Base-by-base conservation (phyloP, 345 rosid species). In the Gossypium australe region DNA sequence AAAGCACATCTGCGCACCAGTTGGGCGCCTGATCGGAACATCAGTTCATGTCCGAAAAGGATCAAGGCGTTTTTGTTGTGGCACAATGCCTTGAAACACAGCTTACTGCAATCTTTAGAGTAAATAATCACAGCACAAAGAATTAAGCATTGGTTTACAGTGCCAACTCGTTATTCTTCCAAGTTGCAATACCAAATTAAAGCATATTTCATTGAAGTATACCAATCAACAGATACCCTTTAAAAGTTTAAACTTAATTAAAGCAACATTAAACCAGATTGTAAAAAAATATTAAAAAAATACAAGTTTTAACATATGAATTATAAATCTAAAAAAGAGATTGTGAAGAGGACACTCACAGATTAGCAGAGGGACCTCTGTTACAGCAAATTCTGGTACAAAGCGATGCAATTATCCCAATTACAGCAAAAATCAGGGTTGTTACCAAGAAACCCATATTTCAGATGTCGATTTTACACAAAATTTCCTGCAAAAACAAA, bases 321-420 rank as follows among this genome's bases (percentile, higher is more conserved):
- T 24, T 24, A 7, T 12, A 47, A 49, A 48, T 49, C 72, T 34
- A 48, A 25, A 24, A 57, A 58, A 14, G 10, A 12, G 61, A 62
- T 29, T 12, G 58, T 25, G 52, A 20, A 3, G 55, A 61, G 48
- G 63, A 22, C 24, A 62, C 97, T 61, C 87, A 96, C 98, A 93
- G 82, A 82, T 93, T 96, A 12, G 99, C 76, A 71, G 98, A 87
- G 68, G 97, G 95, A 27, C 99, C 97, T 78, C 85, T 86, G 82
- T 86, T 90, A 91, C 89, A 96, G 87, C 97, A 96, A 74, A 93
- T 92, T 87, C 94, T 87, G 72, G 87, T 86, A 81, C 94, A 92
- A 58, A 96, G 80, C 11, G 90, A 86, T 34, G 88, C 88, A 61
- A 96, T 89, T 71, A 93, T 78, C 79, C 98, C 98, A 75, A 90